Evolutionary conservation across 164 flowering plant species (phyloP).

Genomic region (Dillenia turbinata): DNA sequence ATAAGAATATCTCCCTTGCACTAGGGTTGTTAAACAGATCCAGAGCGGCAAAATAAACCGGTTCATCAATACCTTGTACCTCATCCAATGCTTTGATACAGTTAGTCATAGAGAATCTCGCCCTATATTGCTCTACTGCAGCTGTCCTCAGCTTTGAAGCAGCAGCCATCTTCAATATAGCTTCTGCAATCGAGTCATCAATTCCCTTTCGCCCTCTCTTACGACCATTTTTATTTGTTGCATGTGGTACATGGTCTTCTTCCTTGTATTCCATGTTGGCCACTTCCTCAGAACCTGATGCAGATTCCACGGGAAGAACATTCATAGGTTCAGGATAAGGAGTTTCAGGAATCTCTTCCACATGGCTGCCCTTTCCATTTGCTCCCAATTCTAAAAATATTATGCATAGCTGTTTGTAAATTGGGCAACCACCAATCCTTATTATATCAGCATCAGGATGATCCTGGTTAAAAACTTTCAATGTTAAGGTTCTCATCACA

Average conservation of each 20-base stretch:
- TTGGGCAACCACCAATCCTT: slow-evolving; percentile 38
- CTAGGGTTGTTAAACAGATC: slow-evolving; percentile 45
- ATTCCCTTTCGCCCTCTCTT: slow-evolving; percentile 46
- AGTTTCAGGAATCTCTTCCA: slow-evolving; percentile 5
- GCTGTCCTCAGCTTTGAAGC: slow-evolving; percentile 45
- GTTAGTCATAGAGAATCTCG: slow-evolving; percentile 32
- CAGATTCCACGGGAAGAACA: slow-evolving; percentile 17
- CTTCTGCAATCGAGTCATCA: slow-evolving; percentile 44
- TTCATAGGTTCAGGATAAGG: slow-evolving; percentile 19
- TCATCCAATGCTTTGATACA: slow-evolving; percentile 50
- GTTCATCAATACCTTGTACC: slow-evolving; percentile 33
- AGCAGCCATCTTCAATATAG: slow-evolving; percentile 56
- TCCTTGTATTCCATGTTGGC: slow-evolving; percentile 22
- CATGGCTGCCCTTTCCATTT: slow-evolving; percentile 16
- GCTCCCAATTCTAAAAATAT: slow-evolving; percentile 35
- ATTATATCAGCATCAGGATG: slow-evolving; percentile 51
- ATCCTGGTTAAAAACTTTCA: slow-evolving; percentile 19
- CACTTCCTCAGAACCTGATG: slow-evolving; percentile 33
- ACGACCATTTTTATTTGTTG: slow-evolving; percentile 14
- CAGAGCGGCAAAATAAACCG: slow-evolving; percentile 43
- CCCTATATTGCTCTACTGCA: slow-evolving; percentile 25
- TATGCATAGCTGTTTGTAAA: slow-evolving; percentile 36
- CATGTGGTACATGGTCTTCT: slow-evolving; percentile 15
- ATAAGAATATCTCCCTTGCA: slow-evolving; percentile 55
- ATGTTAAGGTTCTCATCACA: too few relatives aligned